Percentiles rank a stretch among this genome's conserved stretches.
phyloP scores from a whole-genome alignment of 1,284 basidiomycete species.

The Agaricales sp. region DNA sequence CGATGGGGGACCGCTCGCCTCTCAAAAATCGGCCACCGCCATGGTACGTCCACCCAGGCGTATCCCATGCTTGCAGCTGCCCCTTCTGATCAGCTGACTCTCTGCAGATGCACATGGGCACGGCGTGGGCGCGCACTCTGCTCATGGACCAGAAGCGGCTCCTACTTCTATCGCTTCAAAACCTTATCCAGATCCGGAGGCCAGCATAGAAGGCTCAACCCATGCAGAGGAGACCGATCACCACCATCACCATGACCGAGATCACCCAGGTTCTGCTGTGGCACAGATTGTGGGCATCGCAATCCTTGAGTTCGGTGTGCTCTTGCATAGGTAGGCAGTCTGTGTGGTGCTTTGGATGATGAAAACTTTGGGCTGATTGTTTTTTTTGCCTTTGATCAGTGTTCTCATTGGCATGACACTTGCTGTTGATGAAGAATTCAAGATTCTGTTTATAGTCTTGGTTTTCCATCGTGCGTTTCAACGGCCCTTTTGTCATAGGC shows the following conservation, averaged over 20 bases:
- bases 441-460: conserved; percentile 81
- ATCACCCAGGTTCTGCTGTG: conserved; percentile 28
- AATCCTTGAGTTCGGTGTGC: conserved; percentile 88
- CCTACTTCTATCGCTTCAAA: background rate
- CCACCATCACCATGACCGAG: background rate
- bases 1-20: conserved; percentile 67
- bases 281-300: conserved; percentile 82
- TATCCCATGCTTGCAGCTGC: conserved; percentile 4
- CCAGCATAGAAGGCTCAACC: conserved; percentile 6
- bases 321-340: conserved; percentile 59
- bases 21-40: conserved; percentile 36
- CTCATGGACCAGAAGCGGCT: conserved; percentile 51
- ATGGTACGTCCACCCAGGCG: conserved; percentile 31
- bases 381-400: conserved; percentile 23
- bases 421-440: conserved; percentile 77
- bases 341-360: background rate
- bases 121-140: conserved; percentile 56
- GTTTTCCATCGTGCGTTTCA: conserved; percentile 73
- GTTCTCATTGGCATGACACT: conserved; percentile 91
- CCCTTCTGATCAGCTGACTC: conserved; percentile 5
- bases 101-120: conserved; percentile 37
- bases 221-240: background rate
- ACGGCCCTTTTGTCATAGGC: too few species aligned
- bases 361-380: background rate
- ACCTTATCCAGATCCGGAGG: conserved; percentile 1